A percentile compares a stretch with the other conserved stretches of the same genome.
These are phyloP conservation scores for Phaeosphaeriaceae sp. DNA, from an alignment of 2,329 filamentous ascomycete genomes.

Conservation along the genomic window DNA sequence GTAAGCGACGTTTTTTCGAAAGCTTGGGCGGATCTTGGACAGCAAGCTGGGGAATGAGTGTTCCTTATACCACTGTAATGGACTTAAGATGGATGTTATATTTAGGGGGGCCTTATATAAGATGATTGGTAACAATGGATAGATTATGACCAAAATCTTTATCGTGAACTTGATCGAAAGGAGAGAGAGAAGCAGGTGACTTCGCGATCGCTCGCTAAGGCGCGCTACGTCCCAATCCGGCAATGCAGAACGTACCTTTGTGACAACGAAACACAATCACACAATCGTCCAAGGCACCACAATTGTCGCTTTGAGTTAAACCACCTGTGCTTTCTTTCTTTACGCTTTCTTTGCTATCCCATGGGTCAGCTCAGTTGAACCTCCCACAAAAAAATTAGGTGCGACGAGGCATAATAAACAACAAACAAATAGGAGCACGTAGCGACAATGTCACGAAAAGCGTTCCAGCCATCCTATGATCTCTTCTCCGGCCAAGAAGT, in stretches of 20 bases:
- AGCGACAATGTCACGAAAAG: conserved; percentile 30
- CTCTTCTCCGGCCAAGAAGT: conserved; percentile 54
- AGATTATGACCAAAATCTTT: background rate
- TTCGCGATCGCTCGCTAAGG: conserved; percentile 10
- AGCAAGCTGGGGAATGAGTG: conserved; percentile 14
- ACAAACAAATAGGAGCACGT: conserved; percentile 29
- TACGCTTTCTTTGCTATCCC: background rate
- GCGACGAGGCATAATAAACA: conserved; percentile 8
- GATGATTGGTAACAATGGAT: background rate
- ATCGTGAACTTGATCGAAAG: background rate
- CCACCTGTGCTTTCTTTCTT: no score
- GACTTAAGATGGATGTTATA: no score
- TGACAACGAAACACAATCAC: conserved; percentile 9
- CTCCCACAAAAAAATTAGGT: background rate
- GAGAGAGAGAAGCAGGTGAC: conserved; percentile 9
- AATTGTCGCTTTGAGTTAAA: background rate
- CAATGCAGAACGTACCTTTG: conserved; percentile 18
- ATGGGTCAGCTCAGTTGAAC: background rate
- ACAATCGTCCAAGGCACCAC: background rate
- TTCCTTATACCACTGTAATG: background rate
- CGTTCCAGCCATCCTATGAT: conserved; percentile 55
- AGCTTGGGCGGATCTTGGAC: conserved; percentile 39
- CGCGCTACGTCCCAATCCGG: conserved; percentile 20
- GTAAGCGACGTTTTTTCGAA: conserved; percentile 38
- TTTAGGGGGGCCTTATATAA: background rate